Conservation (phyloP, 31 red algal species). For the Odonthalia washingtoniensis region DNA sequence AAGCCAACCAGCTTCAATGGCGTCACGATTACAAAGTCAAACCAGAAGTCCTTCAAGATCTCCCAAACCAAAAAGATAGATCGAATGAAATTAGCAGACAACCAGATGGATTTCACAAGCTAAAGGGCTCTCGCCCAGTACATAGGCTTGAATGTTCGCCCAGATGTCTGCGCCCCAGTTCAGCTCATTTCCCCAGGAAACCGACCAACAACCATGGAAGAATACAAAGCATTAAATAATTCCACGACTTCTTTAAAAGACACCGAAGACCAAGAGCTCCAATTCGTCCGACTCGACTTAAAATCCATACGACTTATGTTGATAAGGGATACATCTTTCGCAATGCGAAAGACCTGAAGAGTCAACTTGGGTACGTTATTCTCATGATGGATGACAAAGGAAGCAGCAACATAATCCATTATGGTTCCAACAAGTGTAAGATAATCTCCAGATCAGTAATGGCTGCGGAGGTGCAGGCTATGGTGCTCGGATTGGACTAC, state of each 20-base stretch:
- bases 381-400: background rate
- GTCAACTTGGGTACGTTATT: background rate
- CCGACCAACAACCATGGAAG: background rate
- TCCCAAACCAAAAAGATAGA: background rate
- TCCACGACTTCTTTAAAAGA: background rate
- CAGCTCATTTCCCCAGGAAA: background rate
- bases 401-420: background rate
- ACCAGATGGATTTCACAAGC: background rate
- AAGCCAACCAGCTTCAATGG: background rate
- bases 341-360: background rate
- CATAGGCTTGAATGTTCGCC: background rate
- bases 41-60: background rate
- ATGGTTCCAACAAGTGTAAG: background rate
- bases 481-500: conserved; percentile 40
- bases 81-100: background rate
- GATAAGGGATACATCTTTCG: background rate
- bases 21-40: background rate
- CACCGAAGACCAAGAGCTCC: background rate
- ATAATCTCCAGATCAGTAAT: background rate
- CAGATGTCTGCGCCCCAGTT: background rate
- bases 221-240: background rate
- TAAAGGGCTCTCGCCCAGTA: background rate
- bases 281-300: background rate
- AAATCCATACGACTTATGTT: background rate
- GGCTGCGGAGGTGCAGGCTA: conserved; percentile 77